A percentile compares a stretch with the other conserved stretches of the same genome.
Conservation (phyloP, 2,329 filamentous ascomycete genomes). For the Emergomyces africanus region DNA sequence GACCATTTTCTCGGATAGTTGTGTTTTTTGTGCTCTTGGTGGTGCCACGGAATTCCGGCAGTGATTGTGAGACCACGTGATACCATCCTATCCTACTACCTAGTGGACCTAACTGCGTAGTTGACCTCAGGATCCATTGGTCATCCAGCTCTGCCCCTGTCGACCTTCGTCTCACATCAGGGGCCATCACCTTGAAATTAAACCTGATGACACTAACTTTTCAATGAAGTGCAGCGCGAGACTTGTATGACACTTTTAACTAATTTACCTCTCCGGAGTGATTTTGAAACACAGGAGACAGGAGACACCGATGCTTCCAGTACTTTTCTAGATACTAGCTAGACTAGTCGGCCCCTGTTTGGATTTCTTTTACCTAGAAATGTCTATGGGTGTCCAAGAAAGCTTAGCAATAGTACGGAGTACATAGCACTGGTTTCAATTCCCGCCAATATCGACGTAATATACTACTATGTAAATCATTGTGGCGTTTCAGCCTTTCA, state of each 20-base stretch:
- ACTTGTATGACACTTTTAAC: neutral
- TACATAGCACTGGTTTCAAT: no score
- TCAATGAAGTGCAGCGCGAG: neutral
- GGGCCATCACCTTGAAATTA: neutral
- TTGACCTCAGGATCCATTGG: no score
- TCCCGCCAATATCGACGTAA: neutral
- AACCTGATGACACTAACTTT: neutral
- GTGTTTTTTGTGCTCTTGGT: neutral
- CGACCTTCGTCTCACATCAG: neutral
- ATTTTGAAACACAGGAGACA: neutral
- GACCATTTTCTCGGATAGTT: neutral
- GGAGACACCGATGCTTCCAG: no score
- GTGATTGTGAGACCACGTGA: neutral
- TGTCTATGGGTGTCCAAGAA: neutral
- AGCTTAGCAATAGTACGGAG: neutral
- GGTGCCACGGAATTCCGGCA: no score
- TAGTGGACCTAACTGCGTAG: no score
- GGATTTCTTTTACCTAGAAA: neutral
- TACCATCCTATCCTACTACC: neutral
- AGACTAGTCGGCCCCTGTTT: neutral
- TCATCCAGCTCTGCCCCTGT: no score
- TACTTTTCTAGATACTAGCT: no score
- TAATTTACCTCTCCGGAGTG: neutral
- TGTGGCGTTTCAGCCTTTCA: neutral
- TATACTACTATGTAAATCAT: no score